Percentiles rank a stretch among this genome's conserved stretches.
These are phyloP conservation scores for Lodderomyces margitis DNA, from an alignment of 1,139 yeast genomes.

Conservation along the genomic window DNA sequence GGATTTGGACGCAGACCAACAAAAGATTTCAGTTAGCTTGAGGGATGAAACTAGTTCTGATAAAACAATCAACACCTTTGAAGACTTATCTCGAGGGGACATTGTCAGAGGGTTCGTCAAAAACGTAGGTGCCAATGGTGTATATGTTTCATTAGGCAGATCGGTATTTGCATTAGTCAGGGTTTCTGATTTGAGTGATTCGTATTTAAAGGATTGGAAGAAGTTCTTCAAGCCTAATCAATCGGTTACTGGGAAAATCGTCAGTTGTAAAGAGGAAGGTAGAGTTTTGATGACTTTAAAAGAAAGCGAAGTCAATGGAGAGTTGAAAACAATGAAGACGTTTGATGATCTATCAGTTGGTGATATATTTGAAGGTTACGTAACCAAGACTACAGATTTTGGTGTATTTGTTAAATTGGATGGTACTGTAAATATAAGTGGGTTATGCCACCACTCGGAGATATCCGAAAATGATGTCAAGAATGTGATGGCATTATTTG, in stretches of 20 bases:
- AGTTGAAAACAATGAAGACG: constrained; percentile 51
- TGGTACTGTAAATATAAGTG: constrained; percentile 72
- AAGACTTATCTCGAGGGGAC: constrained; percentile 68
- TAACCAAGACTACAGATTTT: constrained; percentile 75
- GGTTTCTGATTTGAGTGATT: constrained; percentile 78
- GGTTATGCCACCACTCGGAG: constrained; percentile 84
- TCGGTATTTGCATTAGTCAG: constrained; percentile 76
- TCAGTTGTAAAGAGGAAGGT: constrained; percentile 60
- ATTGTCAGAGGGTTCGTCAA: constrained; percentile 78
- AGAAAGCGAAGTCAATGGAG: constrained; percentile 77
- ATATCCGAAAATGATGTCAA: constrained; percentile 66
- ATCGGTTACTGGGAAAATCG: constrained; percentile 71
- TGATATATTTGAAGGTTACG: constrained; percentile 74
- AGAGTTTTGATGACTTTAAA: constrained; percentile 77
- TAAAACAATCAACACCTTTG: constrained; percentile 44
- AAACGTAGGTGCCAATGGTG: constrained; percentile 72
- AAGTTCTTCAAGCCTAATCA: constrained; percentile 68
- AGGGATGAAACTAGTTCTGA: constrained; percentile 56
- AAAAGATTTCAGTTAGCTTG: constrained; percentile 64
- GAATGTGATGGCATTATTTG: constrained; percentile 61
- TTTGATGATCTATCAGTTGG: constrained; percentile 70
- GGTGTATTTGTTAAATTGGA: constrained; percentile 88
- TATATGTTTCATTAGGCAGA: constrained; percentile 76
- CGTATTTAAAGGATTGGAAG: constrained; percentile 85
- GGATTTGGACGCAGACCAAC: constrained; percentile 51